A percentile compares a stretch with the other conserved stretches of the same genome.
Conservation (phyloP, 805 yeast species). For the Yarrowia sp. region DNA sequence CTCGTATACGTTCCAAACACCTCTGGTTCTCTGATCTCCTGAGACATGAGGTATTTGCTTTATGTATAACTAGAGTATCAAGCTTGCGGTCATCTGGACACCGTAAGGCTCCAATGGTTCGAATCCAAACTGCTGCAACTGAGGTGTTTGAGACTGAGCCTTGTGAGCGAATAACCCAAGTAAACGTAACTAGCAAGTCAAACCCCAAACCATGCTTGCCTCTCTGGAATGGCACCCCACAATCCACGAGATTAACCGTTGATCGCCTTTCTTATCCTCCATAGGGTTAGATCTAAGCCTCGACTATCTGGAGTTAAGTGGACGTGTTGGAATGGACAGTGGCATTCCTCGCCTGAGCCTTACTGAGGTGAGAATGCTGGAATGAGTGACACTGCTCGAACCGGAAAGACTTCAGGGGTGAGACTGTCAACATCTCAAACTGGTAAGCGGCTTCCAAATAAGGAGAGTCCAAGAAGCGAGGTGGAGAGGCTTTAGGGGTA, state of each 20-base stretch:
- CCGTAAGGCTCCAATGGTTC: not conserved
- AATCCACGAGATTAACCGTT: constrained; percentile 4
- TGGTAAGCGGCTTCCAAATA: not conserved
- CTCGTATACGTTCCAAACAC: too few species aligned
- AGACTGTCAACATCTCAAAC: not conserved
- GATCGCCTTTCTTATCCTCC: constrained; percentile 15
- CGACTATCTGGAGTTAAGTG: constrained; percentile 16
- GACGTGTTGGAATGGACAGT: constrained; percentile 4
- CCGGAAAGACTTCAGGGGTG: too few species aligned
- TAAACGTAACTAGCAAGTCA: too few species aligned
- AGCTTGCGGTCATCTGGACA: constrained; percentile 8
- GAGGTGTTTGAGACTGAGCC: too few species aligned
- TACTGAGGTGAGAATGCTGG: not conserved
- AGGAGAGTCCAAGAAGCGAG: not conserved
- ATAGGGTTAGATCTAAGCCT: constrained; percentile 34
- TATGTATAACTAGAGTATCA: not conserved
- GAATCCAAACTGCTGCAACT: too few species aligned
- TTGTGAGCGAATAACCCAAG: too few species aligned
- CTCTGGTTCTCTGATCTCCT: not conserved
- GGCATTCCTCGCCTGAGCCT: not conserved
- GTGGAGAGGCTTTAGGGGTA: too few species aligned
- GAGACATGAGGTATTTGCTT: constrained; percentile 30
- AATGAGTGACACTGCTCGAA: too few species aligned
- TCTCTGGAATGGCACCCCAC: too few species aligned
- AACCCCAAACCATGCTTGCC: too few species aligned